These are phyloP conservation scores for Mortierella sp. DNA, from an alignment of 371 early-diverging fungal species.

Conservation along the genomic window DNA sequence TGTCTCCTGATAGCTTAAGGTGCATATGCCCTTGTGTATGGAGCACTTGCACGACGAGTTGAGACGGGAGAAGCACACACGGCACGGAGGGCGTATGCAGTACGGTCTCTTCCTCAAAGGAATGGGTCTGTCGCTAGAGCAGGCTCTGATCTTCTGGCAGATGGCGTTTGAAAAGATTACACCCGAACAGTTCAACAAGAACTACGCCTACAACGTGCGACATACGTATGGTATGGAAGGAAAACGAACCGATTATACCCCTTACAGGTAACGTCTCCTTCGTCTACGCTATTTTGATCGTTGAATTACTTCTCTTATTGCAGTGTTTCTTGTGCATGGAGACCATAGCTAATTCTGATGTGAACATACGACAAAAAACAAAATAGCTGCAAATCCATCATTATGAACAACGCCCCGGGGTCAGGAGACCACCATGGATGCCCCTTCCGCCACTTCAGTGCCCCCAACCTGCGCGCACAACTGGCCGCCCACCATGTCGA, in stretches of 20 bases:
- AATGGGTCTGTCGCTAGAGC: slow-evolving; percentile 91
- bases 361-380: neutral
- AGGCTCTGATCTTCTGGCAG: slow-evolving; percentile 95
- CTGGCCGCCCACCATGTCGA: slow-evolving; percentile 64
- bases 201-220: slow-evolving; percentile 96
- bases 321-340: neutral
- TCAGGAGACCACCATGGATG: slow-evolving; percentile 94
- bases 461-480: slow-evolving; percentile 70
- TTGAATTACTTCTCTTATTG: neutral
- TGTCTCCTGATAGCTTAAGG: slow-evolving; percentile 60
- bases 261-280: slow-evolving; percentile 75
- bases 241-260: slow-evolving; percentile 90
- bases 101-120: slow-evolving; percentile 96
- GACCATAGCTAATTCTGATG: neutral
- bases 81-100: slow-evolving; percentile 93
- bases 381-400: slow-evolving; percentile 89
- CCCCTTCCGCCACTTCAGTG: slow-evolving; percentile 91
- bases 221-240: slow-evolving; percentile 99
- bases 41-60: slow-evolving; percentile 80
- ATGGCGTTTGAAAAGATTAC: slow-evolving; percentile 78
- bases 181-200: slow-evolving; percentile 95
- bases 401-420: slow-evolving; percentile 81
- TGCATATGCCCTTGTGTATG: slow-evolving; percentile 97
- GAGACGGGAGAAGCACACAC: slow-evolving; percentile 83
- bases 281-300: neutral